These are phyloP conservation scores for Pythium guiyangense DNA, from an alignment of 352 stramenopile genomes.

Conservation along the genomic window DNA sequence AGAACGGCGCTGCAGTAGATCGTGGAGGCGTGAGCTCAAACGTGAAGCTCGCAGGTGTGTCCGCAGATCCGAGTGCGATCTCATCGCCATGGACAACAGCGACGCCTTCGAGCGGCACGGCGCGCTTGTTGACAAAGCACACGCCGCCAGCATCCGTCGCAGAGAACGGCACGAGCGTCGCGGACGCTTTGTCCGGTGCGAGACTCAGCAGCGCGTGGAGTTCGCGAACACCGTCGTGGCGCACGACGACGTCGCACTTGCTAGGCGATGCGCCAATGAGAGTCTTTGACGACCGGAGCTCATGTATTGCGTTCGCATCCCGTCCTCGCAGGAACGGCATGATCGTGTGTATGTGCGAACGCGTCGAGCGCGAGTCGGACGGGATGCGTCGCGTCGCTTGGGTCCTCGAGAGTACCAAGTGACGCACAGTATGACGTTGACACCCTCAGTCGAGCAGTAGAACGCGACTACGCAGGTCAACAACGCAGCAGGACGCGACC, in stretches of 20 bases:
- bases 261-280: constrained; percentile 37
- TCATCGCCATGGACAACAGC: constrained; percentile 57
- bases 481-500: neutral
- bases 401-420: too few relatives aligned
- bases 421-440: too few relatives aligned
- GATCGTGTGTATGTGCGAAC: too few relatives aligned
- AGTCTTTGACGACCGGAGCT: constrained; percentile 59
- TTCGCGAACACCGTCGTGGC: constrained; percentile 32
- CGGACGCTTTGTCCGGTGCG: constrained; percentile 23
- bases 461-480: neutral
- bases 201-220: constrained; percentile 57
- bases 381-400: neutral
- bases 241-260: constrained; percentile 62
- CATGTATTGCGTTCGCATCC: constrained; percentile 5
- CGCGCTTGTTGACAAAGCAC: constrained; percentile 49
- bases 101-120: constrained; percentile 32
- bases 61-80: constrained; percentile 36
- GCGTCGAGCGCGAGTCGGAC: too few relatives aligned
- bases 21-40: constrained; percentile 33
- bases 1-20: neutral
- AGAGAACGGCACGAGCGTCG: constrained; percentile 54
- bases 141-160: constrained; percentile 16
- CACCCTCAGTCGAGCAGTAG: neutral
- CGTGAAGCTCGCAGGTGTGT: constrained; percentile 33
- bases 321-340: constrained; percentile 43